Percentiles rank a stretch among this genome's conserved stretches.
Conservation (phyloP, 306 rosid genomes). For the Quercus robur region DNA sequence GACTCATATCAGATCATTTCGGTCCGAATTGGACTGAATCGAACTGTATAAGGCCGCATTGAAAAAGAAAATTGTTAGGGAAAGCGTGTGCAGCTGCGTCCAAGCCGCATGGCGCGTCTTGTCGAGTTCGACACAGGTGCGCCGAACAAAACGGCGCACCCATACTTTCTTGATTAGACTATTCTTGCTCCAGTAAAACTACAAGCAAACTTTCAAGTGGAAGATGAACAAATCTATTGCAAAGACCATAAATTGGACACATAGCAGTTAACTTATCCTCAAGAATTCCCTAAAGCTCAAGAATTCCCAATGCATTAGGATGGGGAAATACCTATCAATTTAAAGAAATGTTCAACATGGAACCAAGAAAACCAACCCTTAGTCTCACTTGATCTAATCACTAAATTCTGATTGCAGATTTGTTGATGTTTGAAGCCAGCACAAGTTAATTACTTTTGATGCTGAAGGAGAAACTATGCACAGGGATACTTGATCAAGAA, state of each 20-base stretch:
- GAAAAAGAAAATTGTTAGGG: too few species aligned
- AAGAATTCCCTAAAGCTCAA: not conserved
- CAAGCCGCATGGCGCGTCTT: too few species aligned
- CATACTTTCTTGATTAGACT: not conserved
- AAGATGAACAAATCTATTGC: not conserved
- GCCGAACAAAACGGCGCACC: too few species aligned
- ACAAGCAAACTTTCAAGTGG: not conserved
- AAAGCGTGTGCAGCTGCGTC: too few species aligned
- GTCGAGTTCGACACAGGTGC: too few species aligned
- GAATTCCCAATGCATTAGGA: not conserved
- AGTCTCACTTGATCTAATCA: not conserved
- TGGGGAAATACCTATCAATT: not conserved
- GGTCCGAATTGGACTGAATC: too few species aligned
- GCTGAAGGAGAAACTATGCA: slow-evolving; percentile 64
- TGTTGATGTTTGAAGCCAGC: not conserved
- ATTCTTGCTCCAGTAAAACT: not conserved
- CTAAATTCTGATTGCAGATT: not conserved
- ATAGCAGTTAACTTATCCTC: not conserved
- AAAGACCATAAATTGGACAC: not conserved
- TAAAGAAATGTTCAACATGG: not conserved
- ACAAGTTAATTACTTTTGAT: slow-evolving; percentile 29
- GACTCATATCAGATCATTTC: too few species aligned
- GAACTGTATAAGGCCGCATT: accelerated
- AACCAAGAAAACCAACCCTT: too few species aligned
- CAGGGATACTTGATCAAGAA: slow-evolving; percentile 62